A percentile compares a stretch with the other conserved stretches of the same genome.
Evolutionary conservation across 495 filamentous ascomycete species (phyloP).

Genomic region (Pyronema omphalodes): DNA sequence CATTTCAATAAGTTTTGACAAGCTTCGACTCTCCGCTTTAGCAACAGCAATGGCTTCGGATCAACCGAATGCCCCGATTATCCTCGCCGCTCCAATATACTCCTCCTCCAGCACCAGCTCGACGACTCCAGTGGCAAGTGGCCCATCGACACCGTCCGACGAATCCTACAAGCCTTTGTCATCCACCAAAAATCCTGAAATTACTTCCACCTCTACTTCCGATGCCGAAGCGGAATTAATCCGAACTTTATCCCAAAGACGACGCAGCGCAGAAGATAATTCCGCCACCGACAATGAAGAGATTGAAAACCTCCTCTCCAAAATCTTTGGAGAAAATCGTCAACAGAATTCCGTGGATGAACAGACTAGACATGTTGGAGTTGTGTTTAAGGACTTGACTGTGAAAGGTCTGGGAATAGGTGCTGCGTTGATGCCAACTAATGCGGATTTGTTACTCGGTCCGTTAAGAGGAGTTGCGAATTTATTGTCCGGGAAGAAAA

Average conservation of each 20-base stretch:
- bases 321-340: slow-evolving; percentile 44
- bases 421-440: slow-evolving; percentile 43
- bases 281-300: slow-evolving; percentile 39
- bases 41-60: too few relatives aligned
- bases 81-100: too few relatives aligned
- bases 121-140: too few relatives aligned
- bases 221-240: slow-evolving; percentile 29
- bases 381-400: slow-evolving; percentile 43
- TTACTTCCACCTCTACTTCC: too few relatives aligned
- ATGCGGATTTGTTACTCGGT: slow-evolving; percentile 44
- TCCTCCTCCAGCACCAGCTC: too few relatives aligned
- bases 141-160: too few relatives aligned
- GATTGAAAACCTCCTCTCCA: slow-evolving; percentile 40
- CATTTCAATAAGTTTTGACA: too few relatives aligned
- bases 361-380: slow-evolving; percentile 40
- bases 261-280: slow-evolving; percentile 28
- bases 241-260: slow-evolving; percentile 32
- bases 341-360: slow-evolving; percentile 48
- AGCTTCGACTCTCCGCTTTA: too few relatives aligned
- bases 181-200: too few relatives aligned
- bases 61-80: too few relatives aligned
- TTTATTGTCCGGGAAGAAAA: slow-evolving; percentile 27
- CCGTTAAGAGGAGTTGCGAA: slow-evolving; percentile 35
- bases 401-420: slow-evolving; percentile 53
- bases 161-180: too few relatives aligned